Evolutionary conservation across 768 basidiomycete species (phyloP), one percentile per base, ranked within the genome.

Genomic region (Ramaria sp.): DNA sequence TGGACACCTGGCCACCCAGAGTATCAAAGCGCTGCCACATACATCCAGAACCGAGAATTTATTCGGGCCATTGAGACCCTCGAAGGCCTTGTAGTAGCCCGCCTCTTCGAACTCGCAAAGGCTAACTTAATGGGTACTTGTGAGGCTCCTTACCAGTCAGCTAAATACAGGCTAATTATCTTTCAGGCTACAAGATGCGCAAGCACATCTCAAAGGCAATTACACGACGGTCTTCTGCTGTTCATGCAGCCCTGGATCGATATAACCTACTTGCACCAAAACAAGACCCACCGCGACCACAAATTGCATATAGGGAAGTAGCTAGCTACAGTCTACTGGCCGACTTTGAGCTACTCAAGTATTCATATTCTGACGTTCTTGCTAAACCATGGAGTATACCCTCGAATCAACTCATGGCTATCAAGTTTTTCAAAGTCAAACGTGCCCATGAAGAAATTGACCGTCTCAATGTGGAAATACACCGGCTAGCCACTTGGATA

Each of bases 151-250:
- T n/a, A n/a, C n/a, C n/a, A n/a, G n/a, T n/a, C n/a, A n/a, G n/a
- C n/a, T n/a, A n/a, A n/a, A n/a, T n/a, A n/a, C n/a, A n/a, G n/a
- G n/a, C n/a, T n/a, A 27, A 22, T 27, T 5, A 41, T 52, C 47
- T 48, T 15, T 31, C 45, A 74, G 73, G 68, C 0, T 74, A 73
- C 56, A 68, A 68, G 42, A 59, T 71, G 57, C 64, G 66, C 1
- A 62, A 65, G 11, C 63, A 70, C 51, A 71, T 75, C 19, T 67
- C 66, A 0, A 69, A 73, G 57, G 67, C 68, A 1, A 58, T 73
- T 1, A 63, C 66, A 49, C 51, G 50, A 7, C 61, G 68, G 4
- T 67, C 67, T 1, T 57, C 63, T 30, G 50, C 50, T 30, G 30
- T 58, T n/a, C 38, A 39, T 27, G 51, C 50, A 3, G 49, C 57